Evolutionary conservation across 1,284 basidiomycete species (phyloP).

Genomic region (Thelephora terrestris): DNA sequence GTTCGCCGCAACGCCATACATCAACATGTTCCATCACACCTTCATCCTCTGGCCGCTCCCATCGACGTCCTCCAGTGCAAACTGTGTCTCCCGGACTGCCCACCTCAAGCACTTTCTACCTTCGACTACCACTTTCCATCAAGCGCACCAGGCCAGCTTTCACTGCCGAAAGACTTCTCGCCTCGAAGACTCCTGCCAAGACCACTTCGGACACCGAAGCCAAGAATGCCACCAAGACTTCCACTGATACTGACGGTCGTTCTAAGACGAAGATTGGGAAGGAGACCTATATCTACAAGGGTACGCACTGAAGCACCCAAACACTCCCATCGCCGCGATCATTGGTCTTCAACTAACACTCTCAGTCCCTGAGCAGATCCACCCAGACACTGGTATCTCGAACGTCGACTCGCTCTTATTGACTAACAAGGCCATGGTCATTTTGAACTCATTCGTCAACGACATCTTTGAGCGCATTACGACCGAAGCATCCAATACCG

Average conservation of each 20-base stretch:
- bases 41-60: too few relatives aligned
- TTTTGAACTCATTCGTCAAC: too few relatives aligned
- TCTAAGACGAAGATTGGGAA: slow-evolving; percentile 49
- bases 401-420: too few relatives aligned
- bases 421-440: too few relatives aligned
- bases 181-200: slow-evolving; percentile 45
- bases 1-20: too few relatives aligned
- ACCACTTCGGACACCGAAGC: slow-evolving; percentile 27
- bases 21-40: too few relatives aligned
- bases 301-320: slow-evolving; percentile 22
- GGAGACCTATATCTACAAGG: slow-evolving; percentile 69
- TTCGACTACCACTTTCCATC: neutral
- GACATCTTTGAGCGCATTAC: too few relatives aligned
- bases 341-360: too few relatives aligned
- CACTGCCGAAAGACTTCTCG: slow-evolving; percentile 41
- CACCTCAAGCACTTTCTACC: neutral
- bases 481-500: too few relatives aligned
- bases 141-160: slow-evolving; percentile 29
- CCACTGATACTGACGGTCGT: slow-evolving; percentile 32
- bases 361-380: slow-evolving; percentile 55
- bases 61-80: too few relatives aligned
- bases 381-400: too few relatives aligned
- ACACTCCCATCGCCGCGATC: too few relatives aligned
- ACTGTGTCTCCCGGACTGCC: neutral
- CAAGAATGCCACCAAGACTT: slow-evolving; percentile 41